Percentiles rank a stretch among this genome's conserved stretches.
Conservation (phyloP, 2,329 filamentous ascomycete genomes). For the Nemania sp. region DNA sequence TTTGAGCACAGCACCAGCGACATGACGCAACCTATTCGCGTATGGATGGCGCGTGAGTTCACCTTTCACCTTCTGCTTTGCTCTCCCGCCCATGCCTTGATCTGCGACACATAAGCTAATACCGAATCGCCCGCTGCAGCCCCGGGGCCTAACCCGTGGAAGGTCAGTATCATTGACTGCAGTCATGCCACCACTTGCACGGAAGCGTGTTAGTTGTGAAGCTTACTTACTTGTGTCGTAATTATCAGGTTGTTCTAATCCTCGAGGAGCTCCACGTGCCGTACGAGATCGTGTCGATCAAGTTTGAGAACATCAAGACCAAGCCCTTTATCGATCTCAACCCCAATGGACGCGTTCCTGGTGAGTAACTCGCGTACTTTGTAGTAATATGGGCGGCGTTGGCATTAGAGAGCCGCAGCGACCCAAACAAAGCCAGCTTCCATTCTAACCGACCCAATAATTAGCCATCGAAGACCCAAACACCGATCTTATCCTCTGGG, state of each 20-base stretch:
- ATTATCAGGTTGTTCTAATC: not conserved
- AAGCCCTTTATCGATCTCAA: conserved; percentile 6
- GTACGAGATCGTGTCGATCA: not conserved
- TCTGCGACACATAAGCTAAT: not conserved
- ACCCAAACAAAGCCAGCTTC: too few relatives aligned
- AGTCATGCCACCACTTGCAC: not conserved
- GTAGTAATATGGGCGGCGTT: too few relatives aligned
- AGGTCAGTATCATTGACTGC: not conserved
- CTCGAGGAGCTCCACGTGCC: conserved; percentile 5
- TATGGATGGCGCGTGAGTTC: conserved; percentile 9
- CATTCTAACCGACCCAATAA: too few relatives aligned
- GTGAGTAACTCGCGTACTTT: too few relatives aligned
- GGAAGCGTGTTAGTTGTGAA: too few relatives aligned
- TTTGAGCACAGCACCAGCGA: not conserved
- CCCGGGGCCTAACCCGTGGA: conserved; percentile 12
- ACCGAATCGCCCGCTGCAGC: not conserved
- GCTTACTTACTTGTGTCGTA: not conserved
- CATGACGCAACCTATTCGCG: conserved; percentile 9
- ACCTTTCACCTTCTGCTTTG: not conserved
- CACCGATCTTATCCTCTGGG: not conserved
- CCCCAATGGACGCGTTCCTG: conserved; percentile 5
- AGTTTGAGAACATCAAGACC: conserved; percentile 7
- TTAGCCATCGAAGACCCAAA: conserved; percentile 7
- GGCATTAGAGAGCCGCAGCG: too few relatives aligned
- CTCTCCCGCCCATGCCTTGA: not conserved